Base-by-base conservation (phyloP, 2,329 filamentous ascomycete species). In the Podosphaera fusca region DNA sequence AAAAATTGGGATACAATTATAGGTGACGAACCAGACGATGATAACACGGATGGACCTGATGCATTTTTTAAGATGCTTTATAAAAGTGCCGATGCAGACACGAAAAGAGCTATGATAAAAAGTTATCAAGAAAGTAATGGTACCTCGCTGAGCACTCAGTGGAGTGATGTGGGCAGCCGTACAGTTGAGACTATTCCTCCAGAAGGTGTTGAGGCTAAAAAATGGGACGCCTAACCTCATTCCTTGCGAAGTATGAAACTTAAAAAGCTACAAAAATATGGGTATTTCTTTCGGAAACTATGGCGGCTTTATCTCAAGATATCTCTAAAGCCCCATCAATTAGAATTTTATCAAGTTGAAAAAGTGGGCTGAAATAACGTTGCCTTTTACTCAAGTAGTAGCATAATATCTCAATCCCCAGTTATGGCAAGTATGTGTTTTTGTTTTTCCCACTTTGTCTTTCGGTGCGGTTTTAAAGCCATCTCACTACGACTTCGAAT, bases 101-200 rank as follows among this genome's bases (percentile, higher is more conserved):
- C 87, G 58, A 81, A 81, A 66, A 80, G 88, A 1, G 92, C 92
- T 7, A 98, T 98, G 92, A 87, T 94, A 80, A 98, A 98, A 78
- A 94, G 87, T 67, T 96, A 87, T 66, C 76, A 81, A 12, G 90
- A 98, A 74, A 95, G 89, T 69, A 92, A 94, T 63, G 92, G 92
- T 3, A 98, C 92, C 0, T 79, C 85, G 2, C 72, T 98, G 55
- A 95, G 87, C 69, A 98, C 92, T 0, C 87, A 90, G 67, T 98
- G 92, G 92, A 70, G 72, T 8, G 85, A 94, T 60, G 90, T 95
- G 29, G 78, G 79, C 55, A 77, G 75, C 60, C 80, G 79, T 21
- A 83, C 72, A 31, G 84, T 95, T 33, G 79, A 86, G 67, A 85
- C 81, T 0, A 70, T 73, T 40, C 84, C 87, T 7, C 87, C 87